Base-by-base conservation (phyloP, 257 asterid genomes). In the Ilex aquifolium region DNA sequence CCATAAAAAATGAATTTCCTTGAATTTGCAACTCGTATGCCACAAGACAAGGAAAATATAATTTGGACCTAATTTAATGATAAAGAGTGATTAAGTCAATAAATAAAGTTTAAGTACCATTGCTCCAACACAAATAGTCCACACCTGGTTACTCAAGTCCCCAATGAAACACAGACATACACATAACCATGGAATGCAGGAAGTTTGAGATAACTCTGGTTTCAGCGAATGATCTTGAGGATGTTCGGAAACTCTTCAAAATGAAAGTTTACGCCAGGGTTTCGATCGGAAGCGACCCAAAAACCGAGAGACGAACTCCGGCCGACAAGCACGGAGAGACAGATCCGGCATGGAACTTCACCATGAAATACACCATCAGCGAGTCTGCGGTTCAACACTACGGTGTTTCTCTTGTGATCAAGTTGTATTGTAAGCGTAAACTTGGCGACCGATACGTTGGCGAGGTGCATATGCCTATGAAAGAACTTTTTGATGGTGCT, bases 291-390 rank as follows among this genome's bases (percentile, higher is more conserved):
- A 48, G 71, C 32, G 59, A 31, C 60, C 69, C 59, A 13, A 65
- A 64, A 32, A 57, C 69, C 10, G 78, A 61, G 17, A 80, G 65
- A 39, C 67, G 85, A 31, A 80, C 93, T 13, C 93, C 82, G 7
- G 72, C 72, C 15, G 95, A 87, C 74, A 75, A 59, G 64, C 87
- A 84, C 65, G 83, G 95, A 4, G 79, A 72, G 66, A 67, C 44
- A 6, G 86, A 88, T 48, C 95, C 96, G 21, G 92, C 90, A 0
- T 88, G 96, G 96, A 86, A 88, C 51, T 74, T 42, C 79, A 73
- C 76, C 31, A 67, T 80, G 67, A 76, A 80, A 63, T 88, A 69
- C 78, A 72, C 83, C 11, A 56, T 88, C 15, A 58, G 68, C n/a
- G 95, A 83, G 70, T 51, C 84, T 4, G 64, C 65, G 80, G 51